Base-by-base conservation (phyloP, 148 eudicot genomes). In the Camellia granthamiana region DNA sequence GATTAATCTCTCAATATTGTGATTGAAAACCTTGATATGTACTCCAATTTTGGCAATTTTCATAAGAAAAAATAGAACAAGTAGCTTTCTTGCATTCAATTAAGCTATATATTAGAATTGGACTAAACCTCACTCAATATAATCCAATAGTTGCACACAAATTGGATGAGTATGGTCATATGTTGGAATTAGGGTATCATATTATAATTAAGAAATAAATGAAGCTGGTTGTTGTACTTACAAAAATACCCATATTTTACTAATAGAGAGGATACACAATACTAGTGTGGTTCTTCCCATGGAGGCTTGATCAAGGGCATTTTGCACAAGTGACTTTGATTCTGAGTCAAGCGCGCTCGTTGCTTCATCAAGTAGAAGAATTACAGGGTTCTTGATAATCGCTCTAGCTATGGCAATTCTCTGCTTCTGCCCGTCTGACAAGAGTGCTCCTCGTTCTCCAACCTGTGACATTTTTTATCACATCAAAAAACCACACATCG, bases 361-460 rank as follows among this genome's bases (percentile, higher is more conserved):
- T 38, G 98, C 98, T 90, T 95, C 98, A 77, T 95, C 98, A 1
- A 95, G 93, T 49, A 95, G 89, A 52, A 95, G 94, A 83, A 95
- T 92, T 43, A 83, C 88, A 23, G 98, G 97, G 85, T 95, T 93
- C 82, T 90, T 91, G 70, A 95, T 90, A 11, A 92, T 89, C 44
- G 99, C 99, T 75, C 99, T 87, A 19, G 99, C 94, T 10, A 95
- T 95, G 47, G 99, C 94, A 8, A 95, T 95, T 69, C 99, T 63
- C 76, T 95, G 99, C 90, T 95, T 95, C 75, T 95, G 99, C 21
- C 99, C 99, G 0, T 97, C 99, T 43, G 99, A 95, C 77, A 93
- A 66, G 6, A 95, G 91, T 8, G 92, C 89, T 75, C 97, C 99
- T 75, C 93, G 81, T 84, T 95, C 99, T 60, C 99, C 99, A 85